phyloP scores from a whole-genome alignment of 306 rosid species.

The Quercus cerris region DNA sequence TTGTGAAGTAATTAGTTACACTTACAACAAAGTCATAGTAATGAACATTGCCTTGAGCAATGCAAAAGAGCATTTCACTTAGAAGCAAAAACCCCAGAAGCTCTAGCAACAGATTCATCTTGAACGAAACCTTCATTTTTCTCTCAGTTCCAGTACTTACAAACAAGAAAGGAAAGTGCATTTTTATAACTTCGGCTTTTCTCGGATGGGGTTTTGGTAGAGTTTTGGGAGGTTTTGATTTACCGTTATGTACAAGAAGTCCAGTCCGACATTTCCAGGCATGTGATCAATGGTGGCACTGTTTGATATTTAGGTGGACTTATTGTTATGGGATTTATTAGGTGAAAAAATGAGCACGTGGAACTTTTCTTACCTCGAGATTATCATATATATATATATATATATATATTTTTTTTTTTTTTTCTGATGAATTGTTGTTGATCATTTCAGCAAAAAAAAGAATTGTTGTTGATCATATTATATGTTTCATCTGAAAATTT shows the following conservation, averaged over 20 bases:
- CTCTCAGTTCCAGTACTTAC: background rate
- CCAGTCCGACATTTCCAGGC: background rate
- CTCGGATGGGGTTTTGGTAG: background rate
- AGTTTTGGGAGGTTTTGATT: background rate
- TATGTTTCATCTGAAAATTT: too few relatives aligned
- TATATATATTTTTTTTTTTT: too few relatives aligned
- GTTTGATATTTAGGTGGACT: background rate
- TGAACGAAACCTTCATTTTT: background rate
- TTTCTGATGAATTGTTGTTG: too few relatives aligned
- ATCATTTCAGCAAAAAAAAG: too few relatives aligned
- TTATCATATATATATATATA: background rate
- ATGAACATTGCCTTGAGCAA: background rate
- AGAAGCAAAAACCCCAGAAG: background rate
- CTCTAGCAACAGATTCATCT: background rate
- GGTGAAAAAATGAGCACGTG: background rate
- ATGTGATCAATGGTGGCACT: background rate
- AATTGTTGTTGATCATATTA: too few relatives aligned
- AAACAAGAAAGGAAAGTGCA: background rate
- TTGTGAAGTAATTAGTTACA: background rate
- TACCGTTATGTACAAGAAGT: background rate
- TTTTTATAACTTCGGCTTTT: background rate
- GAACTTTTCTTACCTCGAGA: background rate
- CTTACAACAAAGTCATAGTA: constrained; percentile 13
- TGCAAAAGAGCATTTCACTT: background rate
- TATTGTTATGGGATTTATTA: background rate